phyloP scores from a whole-genome alignment of 2,329 filamentous ascomycete genomes.

The Aureobasidium sp. region DNA sequence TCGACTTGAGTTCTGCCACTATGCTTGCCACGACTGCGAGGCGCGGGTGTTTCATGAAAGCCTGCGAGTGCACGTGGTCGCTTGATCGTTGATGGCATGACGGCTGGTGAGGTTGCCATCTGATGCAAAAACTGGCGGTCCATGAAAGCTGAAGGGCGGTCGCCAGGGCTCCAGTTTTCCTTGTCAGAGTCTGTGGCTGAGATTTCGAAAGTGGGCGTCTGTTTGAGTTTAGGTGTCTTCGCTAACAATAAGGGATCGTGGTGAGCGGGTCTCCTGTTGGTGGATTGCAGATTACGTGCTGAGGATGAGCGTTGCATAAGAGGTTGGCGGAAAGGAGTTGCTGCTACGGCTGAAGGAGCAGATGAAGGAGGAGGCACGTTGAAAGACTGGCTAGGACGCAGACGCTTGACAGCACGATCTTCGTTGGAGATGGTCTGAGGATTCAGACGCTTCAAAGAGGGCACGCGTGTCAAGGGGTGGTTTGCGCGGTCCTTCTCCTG shows the following conservation, averaged over 20 bases:
- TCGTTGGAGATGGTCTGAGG: slow-evolving; percentile 2
- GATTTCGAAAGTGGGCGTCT: slow-evolving; percentile 36
- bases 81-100: neutral
- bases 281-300: slow-evolving; percentile 26
- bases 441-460: slow-evolving; percentile 7
- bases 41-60: slow-evolving; percentile 9
- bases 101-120: slow-evolving; percentile 1
- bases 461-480: slow-evolving; percentile 5
- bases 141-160: slow-evolving; percentile 9
- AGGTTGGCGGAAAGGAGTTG: slow-evolving; percentile 22
- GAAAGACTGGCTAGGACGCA: slow-evolving; percentile 11
- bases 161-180: slow-evolving; percentile 71
- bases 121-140: slow-evolving; percentile 28
- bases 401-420: slow-evolving; percentile 4
- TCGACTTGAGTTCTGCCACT: neutral
- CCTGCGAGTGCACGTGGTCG: neutral
- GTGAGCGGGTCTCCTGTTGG: neutral
- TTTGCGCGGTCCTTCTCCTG: slow-evolving; percentile 11
- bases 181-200: slow-evolving; percentile 77
- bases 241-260: neutral
- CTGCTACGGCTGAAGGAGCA: slow-evolving; percentile 5
- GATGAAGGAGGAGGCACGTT: slow-evolving; percentile 4
- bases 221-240: slow-evolving; percentile 21
- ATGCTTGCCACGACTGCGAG: neutral
- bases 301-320: slow-evolving; percentile 26